Evolutionary conservation across 352 stramenopile genomes (phyloP), one percentile per base, ranked within the genome.

Genomic region (Elongisporangium senticosum): DNA sequence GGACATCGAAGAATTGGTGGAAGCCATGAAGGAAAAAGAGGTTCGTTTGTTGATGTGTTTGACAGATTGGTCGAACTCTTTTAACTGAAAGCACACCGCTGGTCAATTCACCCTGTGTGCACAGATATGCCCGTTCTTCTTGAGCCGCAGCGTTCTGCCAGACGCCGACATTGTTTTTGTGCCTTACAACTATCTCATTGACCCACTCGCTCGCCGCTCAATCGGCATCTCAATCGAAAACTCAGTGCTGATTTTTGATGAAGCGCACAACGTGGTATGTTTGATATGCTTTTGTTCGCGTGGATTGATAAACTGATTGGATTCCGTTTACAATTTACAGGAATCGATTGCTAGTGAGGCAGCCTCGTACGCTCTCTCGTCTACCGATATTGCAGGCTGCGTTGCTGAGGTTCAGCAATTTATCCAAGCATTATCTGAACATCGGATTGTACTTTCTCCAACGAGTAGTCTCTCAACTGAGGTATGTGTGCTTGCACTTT

Each of bases 121-220:
- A 39, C 63, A 98, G 77, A 86, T 98, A 39, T 99, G 97, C 62
- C 97, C 97, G 2, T 99, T 99, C 71, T 99, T 98, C 69, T 73
- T 98, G 51, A 97, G 84, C 4, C 79, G 97, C 23, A 88, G 83
- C 20, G 92, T 96, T 56, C 65, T 98, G 7, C 74, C 90, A 3
- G 77, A 98, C 52, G 96, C 97, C 8, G 93, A 99, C 61, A 87
- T 99, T 58, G 74, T 99, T 23, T 96, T 99, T 57, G 90, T 99
- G 58, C 98, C 98, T 2, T 99, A 99, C 83, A 99, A 99, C 74
- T 99, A 99, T 71, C 77, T 99, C 0, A 97, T 99, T 71, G 97
- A 99, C 64, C 87, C 96, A 15, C 57, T 90, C 43, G 83, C 89
- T 5, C 83, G 89, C 13, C 86, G 90, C 43, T 92, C 95, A 2